Evolutionary conservation across 1,139 yeast species (phyloP).

Genomic region (Cylindricascospora bacillispora): DNA sequence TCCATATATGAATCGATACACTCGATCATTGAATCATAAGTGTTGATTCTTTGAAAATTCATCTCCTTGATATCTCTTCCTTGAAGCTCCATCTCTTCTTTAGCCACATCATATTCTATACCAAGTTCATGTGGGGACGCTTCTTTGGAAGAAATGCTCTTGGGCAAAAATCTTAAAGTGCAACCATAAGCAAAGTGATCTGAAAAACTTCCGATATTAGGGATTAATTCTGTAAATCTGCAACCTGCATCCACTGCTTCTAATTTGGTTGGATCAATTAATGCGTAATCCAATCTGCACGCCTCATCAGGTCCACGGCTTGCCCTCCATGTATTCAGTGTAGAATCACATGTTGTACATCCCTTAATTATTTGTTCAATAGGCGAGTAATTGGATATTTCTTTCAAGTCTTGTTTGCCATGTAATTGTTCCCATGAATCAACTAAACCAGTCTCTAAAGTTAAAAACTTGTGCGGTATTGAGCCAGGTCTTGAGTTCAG

Average conservation of each 20-base stretch:
- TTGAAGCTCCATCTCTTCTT: constrained; percentile 2
- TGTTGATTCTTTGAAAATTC: constrained; percentile 24
- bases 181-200: constrained; percentile 89
- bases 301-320: constrained; percentile 56
- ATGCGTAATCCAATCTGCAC: constrained; percentile 80
- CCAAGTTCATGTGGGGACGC: neutral
- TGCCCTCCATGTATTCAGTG: constrained; percentile 76
- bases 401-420: constrained; percentile 31
- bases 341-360: constrained; percentile 85
- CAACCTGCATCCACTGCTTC: constrained; percentile 50
- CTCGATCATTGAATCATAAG: constrained; percentile 44
- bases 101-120: constrained; percentile 2
- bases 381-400: constrained; percentile 43
- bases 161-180: constrained; percentile 29
- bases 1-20: constrained; percentile 44
- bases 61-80: constrained; percentile 5
- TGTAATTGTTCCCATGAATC: constrained; percentile 79
- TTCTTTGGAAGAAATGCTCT: neutral
- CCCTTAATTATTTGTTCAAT: constrained; percentile 56
- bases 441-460: constrained; percentile 51
- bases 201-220: constrained; percentile 58
- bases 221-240: constrained; percentile 55
- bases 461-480: constrained; percentile 63
- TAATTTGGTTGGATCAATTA: constrained; percentile 48
- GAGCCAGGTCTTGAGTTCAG: constrained; percentile 81